A percentile compares a stretch with the other conserved stretches of the same genome.
These are phyloP conservation scores for Aspergillus sp. DNA, from an alignment of 2,329 filamentous ascomycete genomes.

Conservation along the genomic window DNA sequence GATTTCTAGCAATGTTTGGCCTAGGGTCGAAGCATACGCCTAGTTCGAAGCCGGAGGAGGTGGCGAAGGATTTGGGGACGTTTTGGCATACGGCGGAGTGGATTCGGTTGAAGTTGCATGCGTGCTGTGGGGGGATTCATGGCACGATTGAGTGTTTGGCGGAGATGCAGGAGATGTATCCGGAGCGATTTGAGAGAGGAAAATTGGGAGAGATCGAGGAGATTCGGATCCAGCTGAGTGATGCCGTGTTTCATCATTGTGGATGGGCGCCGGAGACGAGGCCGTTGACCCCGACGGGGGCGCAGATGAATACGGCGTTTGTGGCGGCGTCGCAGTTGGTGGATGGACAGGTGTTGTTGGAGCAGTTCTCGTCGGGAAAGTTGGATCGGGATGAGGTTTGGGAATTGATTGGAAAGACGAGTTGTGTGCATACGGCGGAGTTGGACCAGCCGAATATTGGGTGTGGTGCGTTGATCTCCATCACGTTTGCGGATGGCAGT, in stretches of 20 bases:
- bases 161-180: conserved; percentile 3
- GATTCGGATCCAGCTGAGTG: conserved; percentile 2
- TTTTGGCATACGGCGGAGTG: background rate
- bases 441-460: background rate
- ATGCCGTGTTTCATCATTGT: conserved; percentile 3
- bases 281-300: conserved; percentile 8
- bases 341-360: conserved; percentile 5
- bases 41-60: conserved; percentile 22
- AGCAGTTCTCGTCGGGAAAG: background rate
- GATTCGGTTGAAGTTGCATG: conserved; percentile 11
- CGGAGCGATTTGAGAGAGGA: background rate
- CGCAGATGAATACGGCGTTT: conserved; percentile 15
- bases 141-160: conserved; percentile 1
- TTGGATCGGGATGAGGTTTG: conserved; percentile 7
- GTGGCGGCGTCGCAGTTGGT: conserved; percentile 10
- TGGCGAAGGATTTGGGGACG: conserved; percentile 1
- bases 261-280: conserved; percentile 20
- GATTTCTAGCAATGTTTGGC: conserved; percentile 46
- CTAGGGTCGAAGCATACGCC: conserved; percentile 32
- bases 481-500: background rate
- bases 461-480: background rate
- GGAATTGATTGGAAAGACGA: conserved; percentile 1
- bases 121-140: conserved; percentile 3
- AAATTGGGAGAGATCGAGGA: background rate
- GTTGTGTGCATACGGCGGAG: background rate